Evolutionary conservation across 305 asterid species (phyloP).

Genomic region (Fraxinus nigra): DNA sequence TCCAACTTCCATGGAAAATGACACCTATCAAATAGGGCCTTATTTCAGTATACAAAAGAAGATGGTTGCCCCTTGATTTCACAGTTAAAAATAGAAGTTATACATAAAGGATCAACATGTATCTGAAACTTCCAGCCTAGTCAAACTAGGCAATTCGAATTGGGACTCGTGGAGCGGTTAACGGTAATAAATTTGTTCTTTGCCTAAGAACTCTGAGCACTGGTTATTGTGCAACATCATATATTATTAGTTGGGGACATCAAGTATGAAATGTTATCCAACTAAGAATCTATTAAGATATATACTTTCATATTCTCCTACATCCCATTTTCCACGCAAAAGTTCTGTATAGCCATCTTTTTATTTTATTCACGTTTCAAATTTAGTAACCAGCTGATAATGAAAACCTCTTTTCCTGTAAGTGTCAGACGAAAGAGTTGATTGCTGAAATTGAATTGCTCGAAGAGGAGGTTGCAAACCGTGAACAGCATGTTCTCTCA

Average conservation of each 20-base stretch:
- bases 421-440: constrained; percentile 52
- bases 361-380: not conserved
- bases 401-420: not conserved
- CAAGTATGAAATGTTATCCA: not conserved
- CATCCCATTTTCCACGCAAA: not conserved
- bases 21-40: too few relatives aligned
- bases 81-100: not conserved
- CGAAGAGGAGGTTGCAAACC: constrained; percentile 61
- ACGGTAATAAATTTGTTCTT: not conserved
- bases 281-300: not conserved
- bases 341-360: not conserved
- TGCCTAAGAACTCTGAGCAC: not conserved
- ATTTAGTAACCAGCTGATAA: not conserved
- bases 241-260: not conserved
- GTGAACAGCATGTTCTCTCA: constrained; percentile 58
- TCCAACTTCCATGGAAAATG: too few relatives aligned
- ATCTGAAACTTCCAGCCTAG: not conserved
- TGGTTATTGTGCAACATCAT: not conserved
- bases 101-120: not conserved
- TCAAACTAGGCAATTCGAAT: not conserved
- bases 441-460: constrained; percentile 55
- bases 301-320: not conserved
- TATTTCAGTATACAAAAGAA: not conserved
- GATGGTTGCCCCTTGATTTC: not conserved
- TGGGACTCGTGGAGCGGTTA: not conserved